Base-by-base conservation (phyloP, 2,329 filamentous ascomycete species). In the Parascedosporium putredinis region DNA sequence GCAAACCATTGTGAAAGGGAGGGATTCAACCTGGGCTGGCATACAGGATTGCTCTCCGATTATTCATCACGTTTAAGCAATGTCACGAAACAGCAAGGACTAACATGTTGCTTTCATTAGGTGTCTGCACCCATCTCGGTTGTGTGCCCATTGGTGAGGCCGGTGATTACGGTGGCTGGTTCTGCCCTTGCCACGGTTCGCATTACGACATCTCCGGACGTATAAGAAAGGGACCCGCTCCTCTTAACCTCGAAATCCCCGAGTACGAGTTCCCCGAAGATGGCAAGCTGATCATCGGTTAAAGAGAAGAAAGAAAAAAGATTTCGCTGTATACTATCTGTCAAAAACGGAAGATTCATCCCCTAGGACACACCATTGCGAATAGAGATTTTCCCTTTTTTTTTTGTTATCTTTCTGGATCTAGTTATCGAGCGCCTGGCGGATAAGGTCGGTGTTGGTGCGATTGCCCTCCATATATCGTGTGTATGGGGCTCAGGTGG, bases 191-290 rank as follows among this genome's bases (percentile, higher is more conserved):
- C 86, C 93, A 98, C 81, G 93, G 93, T 71, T 96, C 90, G 60
- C 93, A 98, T 79, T 98, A 98, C 82, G 93, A 98, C 70, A 97
- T 98, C 70, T 97, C 90, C 57, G 93, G 93, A 69, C 89, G 93
- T 73, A 88, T 95, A 80, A 84, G 93, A 77, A 96, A 88, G 81
- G 93, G 93, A 58, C 93, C 93, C 56, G 93, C 93, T 55, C 93
- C 93, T 58, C 81, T 98, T 64, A 98, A 98, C 79, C 83, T 98
- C 66, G 93, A 97, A 76, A 83, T 97, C 59, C 93, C 91, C 58
- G 68, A 72, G 63, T 95, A 96, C 78, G 88, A 87, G 63, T 97
- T 98, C 81, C 83, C 88, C 56, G 86, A 91, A 67, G 93, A 96
- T 10, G 83, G 79, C 66, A 84, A 83, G 72, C 76, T 98, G 59